Evolutionary conservation across 352 stramenopile genomes (phyloP).

Genomic region (Globisporangium abappressorium): DNA sequence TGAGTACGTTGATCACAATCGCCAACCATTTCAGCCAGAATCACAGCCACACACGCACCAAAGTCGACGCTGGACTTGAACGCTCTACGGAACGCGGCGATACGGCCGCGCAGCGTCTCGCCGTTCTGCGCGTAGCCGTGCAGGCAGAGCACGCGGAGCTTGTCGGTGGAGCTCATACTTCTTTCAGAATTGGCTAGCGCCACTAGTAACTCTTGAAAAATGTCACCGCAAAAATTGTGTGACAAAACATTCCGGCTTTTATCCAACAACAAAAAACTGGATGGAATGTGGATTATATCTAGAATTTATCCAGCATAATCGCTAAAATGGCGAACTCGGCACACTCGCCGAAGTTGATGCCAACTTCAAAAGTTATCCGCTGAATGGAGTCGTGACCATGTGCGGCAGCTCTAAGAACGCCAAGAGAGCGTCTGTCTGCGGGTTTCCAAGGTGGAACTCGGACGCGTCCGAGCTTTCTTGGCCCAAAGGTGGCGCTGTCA

Average conservation of each 20-base stretch:
- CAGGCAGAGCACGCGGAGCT: slow-evolving; percentile 79
- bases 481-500: slow-evolving; percentile 22
- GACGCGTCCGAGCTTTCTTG: background rate
- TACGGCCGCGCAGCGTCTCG: slow-evolving; percentile 66
- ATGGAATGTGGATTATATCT: too few relatives aligned
- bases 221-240: too few relatives aligned
- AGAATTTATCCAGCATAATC: too few relatives aligned
- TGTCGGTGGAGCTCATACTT: slow-evolving; percentile 31
- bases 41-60: slow-evolving; percentile 33
- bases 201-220: background rate
- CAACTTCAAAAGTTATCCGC: background rate
- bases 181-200: background rate
- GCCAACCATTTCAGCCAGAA: background rate
- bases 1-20: background rate
- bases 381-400: slow-evolving; percentile 46
- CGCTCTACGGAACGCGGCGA: slow-evolving; percentile 61
- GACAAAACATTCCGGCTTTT: too few relatives aligned
- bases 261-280: too few relatives aligned
- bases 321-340: too few relatives aligned
- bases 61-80: slow-evolving; percentile 84
- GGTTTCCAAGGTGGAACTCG: slow-evolving; percentile 53
- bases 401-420: slow-evolving; percentile 68
- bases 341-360: too few relatives aligned
- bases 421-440: slow-evolving; percentile 85
- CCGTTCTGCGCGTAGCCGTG: slow-evolving; percentile 82